Percentiles rank a stretch among this genome's conserved stretches.
Conservation (phyloP, 768 basidiomycete species). For the Mycena latifolia region DNA sequence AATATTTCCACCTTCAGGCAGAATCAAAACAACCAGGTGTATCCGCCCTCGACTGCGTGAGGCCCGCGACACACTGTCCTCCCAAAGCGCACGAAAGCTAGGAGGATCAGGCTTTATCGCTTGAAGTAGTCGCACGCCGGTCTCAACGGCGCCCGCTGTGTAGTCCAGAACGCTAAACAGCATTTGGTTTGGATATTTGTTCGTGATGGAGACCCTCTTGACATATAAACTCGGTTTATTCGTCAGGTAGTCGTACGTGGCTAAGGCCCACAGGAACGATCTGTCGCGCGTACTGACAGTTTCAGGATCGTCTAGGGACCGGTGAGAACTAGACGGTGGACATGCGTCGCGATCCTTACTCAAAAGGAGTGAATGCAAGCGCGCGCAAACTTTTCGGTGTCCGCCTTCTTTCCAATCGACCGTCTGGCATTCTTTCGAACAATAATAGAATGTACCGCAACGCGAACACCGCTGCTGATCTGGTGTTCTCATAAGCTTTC, state of each 20-base stretch:
- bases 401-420: slow-evolving; percentile 2
- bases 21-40: no score
- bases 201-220: no score
- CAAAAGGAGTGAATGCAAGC: background rate
- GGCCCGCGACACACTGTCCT: no score
- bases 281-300: background rate
- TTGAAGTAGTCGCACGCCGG: no score
- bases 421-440: slow-evolving; percentile 6
- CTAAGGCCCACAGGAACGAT: slow-evolving; percentile 10
- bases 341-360: background rate
- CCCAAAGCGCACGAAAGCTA: no score
- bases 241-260: background rate
- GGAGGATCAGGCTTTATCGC: no score
- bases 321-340: background rate
- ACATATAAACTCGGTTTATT: slow-evolving; percentile 2
- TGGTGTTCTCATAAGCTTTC: background rate
- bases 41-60: no score
- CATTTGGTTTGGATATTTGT: no score
- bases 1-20: no score
- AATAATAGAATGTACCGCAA: slow-evolving; percentile 6
- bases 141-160: no score
- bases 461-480: background rate
- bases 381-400: slow-evolving; percentile 4
- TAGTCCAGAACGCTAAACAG: no score
- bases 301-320: background rate